Evolutionary conservation across 805 yeast genomes (phyloP).

Genomic region (Candida nitratophila): DNA sequence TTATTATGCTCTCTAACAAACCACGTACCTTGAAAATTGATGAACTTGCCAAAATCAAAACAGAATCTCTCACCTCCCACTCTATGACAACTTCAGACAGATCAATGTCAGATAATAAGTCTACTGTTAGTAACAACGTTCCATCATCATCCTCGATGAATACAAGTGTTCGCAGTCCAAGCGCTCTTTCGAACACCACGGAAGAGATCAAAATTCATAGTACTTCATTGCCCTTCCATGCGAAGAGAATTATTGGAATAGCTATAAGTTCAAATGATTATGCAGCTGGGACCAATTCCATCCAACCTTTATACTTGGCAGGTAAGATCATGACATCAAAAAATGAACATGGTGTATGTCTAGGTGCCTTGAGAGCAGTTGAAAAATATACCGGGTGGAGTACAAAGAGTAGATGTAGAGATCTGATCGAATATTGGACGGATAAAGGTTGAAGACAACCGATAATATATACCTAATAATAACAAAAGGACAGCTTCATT

Average conservation of each 20-base stretch:
- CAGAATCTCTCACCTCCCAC: neutral
- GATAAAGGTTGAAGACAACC: constrained; percentile 3
- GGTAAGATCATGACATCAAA: constrained; percentile 17
- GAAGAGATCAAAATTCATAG: constrained; percentile 3
- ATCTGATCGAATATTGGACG: constrained; percentile 20
- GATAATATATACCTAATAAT: too few species aligned
- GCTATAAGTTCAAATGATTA: constrained; percentile 23
- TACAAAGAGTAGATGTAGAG: constrained; percentile 19
- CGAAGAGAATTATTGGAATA: constrained; percentile 30
- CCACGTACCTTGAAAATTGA: constrained; percentile 26
- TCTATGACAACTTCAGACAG: neutral
- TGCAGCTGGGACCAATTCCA: constrained; percentile 18
- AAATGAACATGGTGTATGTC: constrained; percentile 15
- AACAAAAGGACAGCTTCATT: too few species aligned
- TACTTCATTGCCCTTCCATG: constrained; percentile 27
- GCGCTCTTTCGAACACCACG: neutral
- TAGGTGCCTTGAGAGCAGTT: constrained; percentile 17
- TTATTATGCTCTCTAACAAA: constrained; percentile 32
- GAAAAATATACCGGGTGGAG: constrained; percentile 22
- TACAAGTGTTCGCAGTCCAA: neutral
- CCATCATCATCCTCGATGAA: too few species aligned
- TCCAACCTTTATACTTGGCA: constrained; percentile 21
- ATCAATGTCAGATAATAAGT: too few species aligned
- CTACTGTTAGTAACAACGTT: too few species aligned
- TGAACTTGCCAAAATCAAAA: neutral